phyloP scores from a whole-genome alignment of 352 stramenopile genomes.

The Globisporangium heterothallicum region DNA sequence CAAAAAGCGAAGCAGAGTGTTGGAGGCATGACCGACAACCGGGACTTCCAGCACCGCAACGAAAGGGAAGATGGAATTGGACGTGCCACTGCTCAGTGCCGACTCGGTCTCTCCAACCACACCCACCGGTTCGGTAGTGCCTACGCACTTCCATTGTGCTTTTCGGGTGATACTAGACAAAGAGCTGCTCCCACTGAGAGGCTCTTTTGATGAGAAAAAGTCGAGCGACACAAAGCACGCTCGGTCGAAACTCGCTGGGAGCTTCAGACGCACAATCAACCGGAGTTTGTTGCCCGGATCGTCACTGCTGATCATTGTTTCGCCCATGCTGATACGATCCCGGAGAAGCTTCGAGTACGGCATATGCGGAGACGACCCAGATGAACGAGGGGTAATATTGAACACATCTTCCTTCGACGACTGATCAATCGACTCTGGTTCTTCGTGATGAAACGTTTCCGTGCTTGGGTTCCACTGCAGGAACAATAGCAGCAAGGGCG shows the following conservation, averaged over 20 bases:
- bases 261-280: conserved; percentile 77
- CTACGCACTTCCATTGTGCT: conserved; percentile 78
- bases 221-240: conserved; percentile 82
- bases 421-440: conserved; percentile 50
- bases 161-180: conserved; percentile 49
- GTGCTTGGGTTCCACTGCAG: conserved; percentile 84
- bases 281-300: conserved; percentile 78
- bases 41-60: conserved; percentile 83
- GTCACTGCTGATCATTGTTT: conserved; percentile 75
- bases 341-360: conserved; percentile 72
- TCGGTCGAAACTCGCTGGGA: conserved; percentile 69
- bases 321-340: conserved; percentile 67
- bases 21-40: conserved; percentile 71
- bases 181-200: conserved; percentile 41
- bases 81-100: conserved; percentile 44
- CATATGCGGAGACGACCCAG: conserved; percentile 71
- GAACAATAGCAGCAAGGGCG: conserved; percentile 74
- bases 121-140: conserved; percentile 71
- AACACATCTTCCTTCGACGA: conserved; percentile 82
- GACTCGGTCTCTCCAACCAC: conserved; percentile 61
- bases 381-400: conserved; percentile 78
- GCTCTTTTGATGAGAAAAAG: conserved; percentile 74
- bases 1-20: conserved; percentile 83
- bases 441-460: conserved; percentile 55
- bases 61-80: conserved; percentile 74